Conservation (phyloP, 352 stramenopile species). For the Globisporangium parvum region DNA sequence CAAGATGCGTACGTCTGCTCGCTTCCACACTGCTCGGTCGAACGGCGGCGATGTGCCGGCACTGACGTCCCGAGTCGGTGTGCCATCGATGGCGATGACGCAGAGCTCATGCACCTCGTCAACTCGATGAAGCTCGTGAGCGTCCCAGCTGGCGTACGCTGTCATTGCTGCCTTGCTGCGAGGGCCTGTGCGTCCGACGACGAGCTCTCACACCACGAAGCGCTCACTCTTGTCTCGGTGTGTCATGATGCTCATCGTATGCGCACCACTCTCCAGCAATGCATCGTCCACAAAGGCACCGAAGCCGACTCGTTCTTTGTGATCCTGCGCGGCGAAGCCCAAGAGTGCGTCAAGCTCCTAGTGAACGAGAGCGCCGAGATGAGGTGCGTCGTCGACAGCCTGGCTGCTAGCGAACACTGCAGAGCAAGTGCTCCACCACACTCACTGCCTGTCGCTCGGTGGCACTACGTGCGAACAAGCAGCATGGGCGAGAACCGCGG, state of each 20-base stretch:
- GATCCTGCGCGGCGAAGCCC: constrained; percentile 62
- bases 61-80: neutral
- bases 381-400: constrained; percentile 18
- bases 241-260: no score
- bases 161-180: neutral
- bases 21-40: no score
- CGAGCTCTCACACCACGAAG: no score
- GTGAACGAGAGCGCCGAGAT: constrained; percentile 55
- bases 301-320: constrained; percentile 80
- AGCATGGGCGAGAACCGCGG: constrained; percentile 51
- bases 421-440: neutral
- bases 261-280: constrained; percentile 43
- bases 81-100: no score
- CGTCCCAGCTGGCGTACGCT: constrained; percentile 40
- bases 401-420: neutral
- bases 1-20: constrained; percentile 68
- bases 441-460: neutral
- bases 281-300: constrained; percentile 61
- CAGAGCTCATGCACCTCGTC: constrained; percentile 81
- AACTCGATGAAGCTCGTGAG: constrained; percentile 81
- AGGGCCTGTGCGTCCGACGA: neutral
- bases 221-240: no score
- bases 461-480: constrained; percentile 4
- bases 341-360: constrained; percentile 60
- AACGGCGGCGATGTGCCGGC: neutral